phyloP scores from a whole-genome alignment of 345 rosid genomes.

The Gossypium arboreum region DNA sequence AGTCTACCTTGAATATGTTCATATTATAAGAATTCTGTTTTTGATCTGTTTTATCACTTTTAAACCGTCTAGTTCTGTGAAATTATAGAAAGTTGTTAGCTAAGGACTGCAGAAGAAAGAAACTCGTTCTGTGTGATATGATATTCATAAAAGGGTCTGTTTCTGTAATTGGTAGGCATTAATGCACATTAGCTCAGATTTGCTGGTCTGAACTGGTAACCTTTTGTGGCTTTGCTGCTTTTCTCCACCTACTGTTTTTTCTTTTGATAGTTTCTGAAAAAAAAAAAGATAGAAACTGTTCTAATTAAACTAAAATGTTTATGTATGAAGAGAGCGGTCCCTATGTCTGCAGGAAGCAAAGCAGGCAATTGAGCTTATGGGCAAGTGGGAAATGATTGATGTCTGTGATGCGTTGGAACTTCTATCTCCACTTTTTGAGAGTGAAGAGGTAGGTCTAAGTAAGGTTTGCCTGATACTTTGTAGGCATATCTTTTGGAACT shows the following conservation, averaged over 20 bases:
- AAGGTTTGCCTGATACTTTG: slow-evolving; percentile 12
- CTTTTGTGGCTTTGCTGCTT: slow-evolving; percentile 1
- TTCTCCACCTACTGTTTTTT: neutral
- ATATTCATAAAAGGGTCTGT: neutral
- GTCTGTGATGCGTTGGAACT: slow-evolving; percentile 94
- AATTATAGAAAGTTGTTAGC: neutral
- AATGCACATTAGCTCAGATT: neutral
- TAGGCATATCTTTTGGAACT: neutral
- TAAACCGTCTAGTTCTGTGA: neutral
- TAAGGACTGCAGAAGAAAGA: slow-evolving; percentile 2
- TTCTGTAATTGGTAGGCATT: neutral
- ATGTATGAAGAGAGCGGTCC: slow-evolving; percentile 18
- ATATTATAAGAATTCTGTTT: neutral
- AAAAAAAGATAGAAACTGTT: neutral
- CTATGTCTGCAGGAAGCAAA: slow-evolving; percentile 79
- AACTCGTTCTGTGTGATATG: neutral
- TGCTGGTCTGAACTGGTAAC: neutral
- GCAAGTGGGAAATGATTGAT: slow-evolving; percentile 89
- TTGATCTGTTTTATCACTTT: neutral
- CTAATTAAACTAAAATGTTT: neutral
- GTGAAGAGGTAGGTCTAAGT: slow-evolving; percentile 71
- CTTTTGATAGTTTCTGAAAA: slow-evolving; percentile 1
- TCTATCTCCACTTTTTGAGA: slow-evolving; percentile 88
- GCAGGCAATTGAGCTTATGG: slow-evolving; percentile 88
- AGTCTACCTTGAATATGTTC: neutral